These are phyloP conservation scores for Ascochyta rabiei DNA, from an alignment of 2,329 filamentous ascomycete species.

Conservation along the genomic window DNA sequence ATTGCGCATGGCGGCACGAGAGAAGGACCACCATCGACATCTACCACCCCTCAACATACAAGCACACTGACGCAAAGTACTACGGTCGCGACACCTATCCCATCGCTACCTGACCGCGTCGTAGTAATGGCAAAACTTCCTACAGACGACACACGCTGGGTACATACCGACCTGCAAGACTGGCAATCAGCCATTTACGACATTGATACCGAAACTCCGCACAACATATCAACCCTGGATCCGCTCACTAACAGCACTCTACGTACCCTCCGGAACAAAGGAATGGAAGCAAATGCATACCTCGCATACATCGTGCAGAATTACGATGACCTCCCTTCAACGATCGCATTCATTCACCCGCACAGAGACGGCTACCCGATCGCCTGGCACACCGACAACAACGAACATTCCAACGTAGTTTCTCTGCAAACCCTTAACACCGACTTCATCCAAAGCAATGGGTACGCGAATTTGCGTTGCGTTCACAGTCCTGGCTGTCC, in stretches of 20 bases:
- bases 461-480: conserved; percentile 53
- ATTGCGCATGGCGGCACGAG: conserved; percentile 8
- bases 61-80: conserved; percentile 11
- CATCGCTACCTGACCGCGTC: conserved; percentile 22
- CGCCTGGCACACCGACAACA: conserved; percentile 9
- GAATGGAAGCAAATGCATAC: conserved; percentile 33
- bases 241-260: conserved; percentile 24
- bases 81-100: conserved; percentile 12
- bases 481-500: conserved; percentile 47
- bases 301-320: conserved; percentile 35
- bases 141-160: conserved; percentile 29
- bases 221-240: conserved; percentile 21
- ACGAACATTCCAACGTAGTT: conserved; percentile 10
- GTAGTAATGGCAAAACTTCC: conserved; percentile 27
- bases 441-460: conserved; percentile 46
- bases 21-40: conserved; percentile 5
- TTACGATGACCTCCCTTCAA: conserved; percentile 30
- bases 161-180: conserved; percentile 24
- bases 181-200: conserved; percentile 54
- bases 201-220: conserved; percentile 25
- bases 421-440: conserved; percentile 40
- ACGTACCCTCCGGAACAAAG: conserved; percentile 29
- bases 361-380: conserved; percentile 10
- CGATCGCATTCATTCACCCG: conserved; percentile 30
- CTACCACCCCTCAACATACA: conserved; percentile 8